Evolutionary conservation across 495 filamentous ascomycete species (phyloP).

Genomic region (Penicillium canariense): DNA sequence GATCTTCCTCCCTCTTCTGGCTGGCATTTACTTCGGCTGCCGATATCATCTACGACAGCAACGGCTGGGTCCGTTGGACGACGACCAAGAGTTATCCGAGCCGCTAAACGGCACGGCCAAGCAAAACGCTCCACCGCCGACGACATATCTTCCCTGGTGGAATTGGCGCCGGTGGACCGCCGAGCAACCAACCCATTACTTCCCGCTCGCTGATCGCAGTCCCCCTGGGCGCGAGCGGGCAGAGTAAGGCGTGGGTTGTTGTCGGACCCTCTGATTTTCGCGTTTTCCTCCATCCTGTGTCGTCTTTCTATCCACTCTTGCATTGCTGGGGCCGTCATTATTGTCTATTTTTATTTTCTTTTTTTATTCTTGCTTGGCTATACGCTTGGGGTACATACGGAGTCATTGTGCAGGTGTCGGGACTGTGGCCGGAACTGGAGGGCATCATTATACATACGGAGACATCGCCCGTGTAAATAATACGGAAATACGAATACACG

Average conservation of each 20-base stretch:
- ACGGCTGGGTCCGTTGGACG: constrained; percentile 8
- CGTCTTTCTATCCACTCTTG: not conserved
- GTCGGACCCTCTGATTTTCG: constrained; percentile 4
- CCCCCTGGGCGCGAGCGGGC: constrained; percentile 11
- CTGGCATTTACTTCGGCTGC: constrained; percentile 10
- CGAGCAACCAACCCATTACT: constrained; percentile 25
- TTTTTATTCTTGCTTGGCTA: not conserved
- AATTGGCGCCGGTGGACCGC: constrained; percentile 34
- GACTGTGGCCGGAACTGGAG: not conserved
- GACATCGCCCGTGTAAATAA: not conserved
- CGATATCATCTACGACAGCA: constrained; percentile 13
- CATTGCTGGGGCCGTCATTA: constrained; percentile 7
- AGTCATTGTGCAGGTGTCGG: not conserved
- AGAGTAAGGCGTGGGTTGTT: constrained; percentile 7
- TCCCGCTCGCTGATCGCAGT: constrained; percentile 30
- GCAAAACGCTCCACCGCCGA: constrained; percentile 11
- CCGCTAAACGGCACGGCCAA: constrained; percentile 22
- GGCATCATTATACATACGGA: not conserved
- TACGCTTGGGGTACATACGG: not conserved
- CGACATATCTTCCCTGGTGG: constrained; percentile 34
- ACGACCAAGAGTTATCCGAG: constrained; percentile 24
- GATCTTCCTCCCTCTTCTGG: constrained; percentile 6
- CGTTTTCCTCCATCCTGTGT: not conserved
- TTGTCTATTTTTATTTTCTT: constrained; percentile 1
- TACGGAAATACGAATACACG: constrained; percentile 1